These are phyloP conservation scores for Aspergillus fructus DNA, from an alignment of 2,329 filamentous ascomycete species.

Conservation along the genomic window DNA sequence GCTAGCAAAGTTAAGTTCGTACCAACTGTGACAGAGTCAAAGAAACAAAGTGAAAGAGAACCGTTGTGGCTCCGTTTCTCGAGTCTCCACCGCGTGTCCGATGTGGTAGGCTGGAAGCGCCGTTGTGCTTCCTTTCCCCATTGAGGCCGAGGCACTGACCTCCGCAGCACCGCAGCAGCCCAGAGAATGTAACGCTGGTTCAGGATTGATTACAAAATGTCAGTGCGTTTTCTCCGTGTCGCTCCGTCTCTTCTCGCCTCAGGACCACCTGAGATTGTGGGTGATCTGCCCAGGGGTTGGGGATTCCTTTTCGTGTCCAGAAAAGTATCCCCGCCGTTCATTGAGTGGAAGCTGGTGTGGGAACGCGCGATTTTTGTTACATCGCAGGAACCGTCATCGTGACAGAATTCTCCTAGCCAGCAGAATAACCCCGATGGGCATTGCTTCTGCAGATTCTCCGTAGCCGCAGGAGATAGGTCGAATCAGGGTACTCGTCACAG, in stretches of 20 bases:
- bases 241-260: neutral
- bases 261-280: conserved; percentile 16
- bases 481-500: conserved; percentile 4
- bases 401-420: neutral
- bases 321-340: conserved; percentile 20
- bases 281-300: conserved; percentile 35
- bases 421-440: neutral
- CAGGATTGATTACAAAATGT: neutral
- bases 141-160: neutral
- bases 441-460: neutral
- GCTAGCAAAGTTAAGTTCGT: neutral
- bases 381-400: neutral
- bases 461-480: neutral
- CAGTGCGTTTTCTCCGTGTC: neutral
- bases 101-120: neutral
- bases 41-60: neutral
- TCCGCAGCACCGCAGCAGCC: neutral
- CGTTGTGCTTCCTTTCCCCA: neutral
- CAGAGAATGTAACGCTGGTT: too few species aligned
- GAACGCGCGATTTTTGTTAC: neutral
- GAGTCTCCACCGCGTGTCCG: neutral
- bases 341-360: conserved; percentile 1
- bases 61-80: neutral
- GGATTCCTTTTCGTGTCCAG: conserved; percentile 21
- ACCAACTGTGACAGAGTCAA: neutral